Percentiles rank a stretch among this genome's conserved stretches.
Evolutionary conservation across 202 grass and related monocot species (phyloP).

Genomic region (Zoysia matrella): DNA sequence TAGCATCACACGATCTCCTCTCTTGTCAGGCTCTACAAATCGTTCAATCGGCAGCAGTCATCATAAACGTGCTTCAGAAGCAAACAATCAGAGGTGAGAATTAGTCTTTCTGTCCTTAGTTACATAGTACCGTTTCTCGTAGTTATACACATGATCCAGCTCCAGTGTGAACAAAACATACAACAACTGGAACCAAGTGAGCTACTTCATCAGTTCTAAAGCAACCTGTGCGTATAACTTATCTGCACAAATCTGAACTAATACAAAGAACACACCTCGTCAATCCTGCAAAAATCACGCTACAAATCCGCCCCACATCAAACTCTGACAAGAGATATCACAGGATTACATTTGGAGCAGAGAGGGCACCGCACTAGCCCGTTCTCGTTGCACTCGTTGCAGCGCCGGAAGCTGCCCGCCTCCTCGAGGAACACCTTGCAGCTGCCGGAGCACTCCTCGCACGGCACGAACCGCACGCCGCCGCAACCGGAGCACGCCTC

Average conservation of each 20-base stretch:
- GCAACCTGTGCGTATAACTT: conserved; percentile 38
- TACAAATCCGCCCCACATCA: background rate
- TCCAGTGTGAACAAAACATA: background rate
- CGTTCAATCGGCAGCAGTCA: background rate
- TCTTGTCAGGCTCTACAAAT: background rate
- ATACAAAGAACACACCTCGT: conserved; percentile 1
- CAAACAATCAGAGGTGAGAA: background rate
- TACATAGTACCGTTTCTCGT: background rate
- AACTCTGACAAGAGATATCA: background rate
- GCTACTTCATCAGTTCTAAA: conserved; percentile 51
- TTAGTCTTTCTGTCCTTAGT: background rate
- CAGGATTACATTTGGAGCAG: conserved; percentile 42
- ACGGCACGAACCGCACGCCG: too few species aligned
- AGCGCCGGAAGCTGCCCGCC: too few species aligned
- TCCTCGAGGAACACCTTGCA: too few species aligned
- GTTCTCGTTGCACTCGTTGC: conserved; percentile 93
- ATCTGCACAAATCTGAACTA: conserved; percentile 39
- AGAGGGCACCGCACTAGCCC: conserved; percentile 80
- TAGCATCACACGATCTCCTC: background rate
- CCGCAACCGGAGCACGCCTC: too few species aligned
- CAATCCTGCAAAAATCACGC: conserved; percentile 31
- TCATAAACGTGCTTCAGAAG: background rate
- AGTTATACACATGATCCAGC: background rate
- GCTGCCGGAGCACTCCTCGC: too few species aligned
- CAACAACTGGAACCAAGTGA: background rate